Percentiles rank a stretch among this genome's conserved stretches.
These are phyloP conservation scores for Kodamaea arcana DNA, from an alignment of 1,139 yeast genomes.

Conservation along the genomic window DNA sequence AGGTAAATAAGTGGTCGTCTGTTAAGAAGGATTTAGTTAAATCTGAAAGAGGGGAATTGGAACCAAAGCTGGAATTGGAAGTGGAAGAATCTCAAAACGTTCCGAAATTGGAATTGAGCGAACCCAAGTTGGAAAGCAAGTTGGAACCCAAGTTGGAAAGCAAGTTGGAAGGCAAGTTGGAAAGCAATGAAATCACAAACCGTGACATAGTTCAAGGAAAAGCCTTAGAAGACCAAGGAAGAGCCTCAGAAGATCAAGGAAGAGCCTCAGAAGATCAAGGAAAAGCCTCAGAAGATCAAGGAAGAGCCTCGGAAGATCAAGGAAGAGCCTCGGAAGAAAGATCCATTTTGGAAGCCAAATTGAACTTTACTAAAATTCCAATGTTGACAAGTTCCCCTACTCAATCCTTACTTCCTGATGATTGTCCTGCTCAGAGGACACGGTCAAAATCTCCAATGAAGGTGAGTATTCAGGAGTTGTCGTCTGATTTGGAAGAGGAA, in stretches of 20 bases:
- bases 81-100: neutral
- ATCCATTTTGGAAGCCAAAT: constrained; percentile 7
- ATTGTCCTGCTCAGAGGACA: constrained; percentile 34
- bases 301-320: neutral
- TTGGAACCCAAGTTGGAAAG: neutral
- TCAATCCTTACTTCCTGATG: neutral
- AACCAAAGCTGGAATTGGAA: neutral
- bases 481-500: constrained; percentile 20
- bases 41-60: neutral
- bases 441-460: constrained; percentile 43
- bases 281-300: neutral
- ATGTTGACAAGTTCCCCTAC: constrained; percentile 5
- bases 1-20: neutral
- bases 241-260: neutral
- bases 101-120: neutral
- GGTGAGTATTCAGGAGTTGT: constrained; percentile 25
- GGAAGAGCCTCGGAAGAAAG: neutral
- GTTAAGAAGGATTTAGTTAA: neutral
- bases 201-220: constrained; percentile 3
- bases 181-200: neutral
- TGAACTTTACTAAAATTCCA: constrained; percentile 6
- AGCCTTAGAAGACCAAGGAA: constrained; percentile 1
- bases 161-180: constrained; percentile 2
- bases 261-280: neutral
- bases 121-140: neutral